Evolutionary conservation across 495 filamentous ascomycete species (phyloP).

Genomic region (Penicillium diatomitis): DNA sequence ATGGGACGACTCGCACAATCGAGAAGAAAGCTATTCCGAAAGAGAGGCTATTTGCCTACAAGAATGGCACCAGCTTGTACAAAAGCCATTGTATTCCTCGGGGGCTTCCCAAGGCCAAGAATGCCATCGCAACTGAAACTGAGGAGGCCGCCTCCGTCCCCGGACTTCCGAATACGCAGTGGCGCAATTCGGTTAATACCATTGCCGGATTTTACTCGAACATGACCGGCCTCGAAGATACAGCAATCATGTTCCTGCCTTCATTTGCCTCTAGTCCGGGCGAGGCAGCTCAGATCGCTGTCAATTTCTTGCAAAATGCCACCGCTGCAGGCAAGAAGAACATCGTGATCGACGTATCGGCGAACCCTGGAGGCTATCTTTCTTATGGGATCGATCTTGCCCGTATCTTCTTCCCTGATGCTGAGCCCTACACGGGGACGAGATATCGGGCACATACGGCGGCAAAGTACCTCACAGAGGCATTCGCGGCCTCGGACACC

Average conservation of each 20-base stretch:
- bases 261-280: constrained; percentile 22
- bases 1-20: constrained; percentile 12
- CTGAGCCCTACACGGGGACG: constrained; percentile 26
- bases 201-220: constrained; percentile 32
- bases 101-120: constrained; percentile 2
- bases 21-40: constrained; percentile 12
- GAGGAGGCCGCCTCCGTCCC: constrained; percentile 40
- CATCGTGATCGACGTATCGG: constrained; percentile 46
- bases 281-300: constrained; percentile 14
- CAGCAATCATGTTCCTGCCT: constrained; percentile 31
- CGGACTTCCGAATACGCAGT: constrained; percentile 47
- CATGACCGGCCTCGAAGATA: constrained; percentile 19
- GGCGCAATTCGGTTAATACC: constrained; percentile 29
- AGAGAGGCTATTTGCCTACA: constrained; percentile 16
- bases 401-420: constrained; percentile 29
- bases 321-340: constrained; percentile 32
- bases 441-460: constrained; percentile 36
- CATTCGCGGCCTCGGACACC: constrained; percentile 10
- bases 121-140: constrained; percentile 25
- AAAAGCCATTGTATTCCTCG: constrained; percentile 15
- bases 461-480: constrained; percentile 32
- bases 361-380: constrained; percentile 45
- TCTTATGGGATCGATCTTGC: constrained; percentile 19
- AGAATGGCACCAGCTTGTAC: constrained; percentile 15
- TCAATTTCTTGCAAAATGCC: constrained; percentile 27